Base-by-base conservation (phyloP, 1,284 basidiomycete species). In the Leccinum fuscescens region DNA sequence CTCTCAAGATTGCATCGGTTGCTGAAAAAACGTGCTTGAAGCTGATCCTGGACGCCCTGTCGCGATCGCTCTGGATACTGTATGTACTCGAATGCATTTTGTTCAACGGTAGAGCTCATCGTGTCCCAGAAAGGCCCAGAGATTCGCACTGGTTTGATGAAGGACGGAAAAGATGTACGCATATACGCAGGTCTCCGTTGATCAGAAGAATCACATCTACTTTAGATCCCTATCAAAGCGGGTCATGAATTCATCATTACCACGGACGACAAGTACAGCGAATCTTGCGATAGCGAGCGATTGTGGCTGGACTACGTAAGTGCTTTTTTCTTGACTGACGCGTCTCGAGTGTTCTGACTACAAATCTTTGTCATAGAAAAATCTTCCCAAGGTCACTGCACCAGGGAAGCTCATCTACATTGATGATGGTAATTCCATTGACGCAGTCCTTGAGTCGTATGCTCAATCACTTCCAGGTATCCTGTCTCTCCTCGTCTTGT, bases 61-160 rank as follows among this genome's bases (percentile, higher is more conserved):
- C 55, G 97, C 97, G 58, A 98, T 99, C 72, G 97, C 97, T 69
- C 83, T 99, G 58, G 97, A 99, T 79, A 99, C 97, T 67, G 92
- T 93, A 64, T 72, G 81, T 74, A 42, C 31, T 55, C 20, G 17
- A 50, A 44, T 24, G 52, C 48, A 33, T 58, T 56, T 55, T 50
- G 60, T 56, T 46, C 44, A 58, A 42, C 44, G 62, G 62, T 64
- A 20, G 63, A 62, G 56, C 64, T 65, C 39, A 64, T 58, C 24
- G 24, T 63, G 20, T 15, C 6, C 4, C 62, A 94, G 91, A 99
- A 99, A 92, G 97, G 97, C 57, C 97, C 97, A 44, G 97, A 99
- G 80, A 99, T 99, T 81, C 90, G 97, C 69, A 99, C 97, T 52
- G 97, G 97, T 68, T 73, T 96, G 73, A 99, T 97, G 84, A 87